A percentile compares a stretch with the other conserved stretches of the same genome.
Conservation (phyloP, 2,329 filamentous ascomycete genomes). For the Aureobasidium sp. region DNA sequence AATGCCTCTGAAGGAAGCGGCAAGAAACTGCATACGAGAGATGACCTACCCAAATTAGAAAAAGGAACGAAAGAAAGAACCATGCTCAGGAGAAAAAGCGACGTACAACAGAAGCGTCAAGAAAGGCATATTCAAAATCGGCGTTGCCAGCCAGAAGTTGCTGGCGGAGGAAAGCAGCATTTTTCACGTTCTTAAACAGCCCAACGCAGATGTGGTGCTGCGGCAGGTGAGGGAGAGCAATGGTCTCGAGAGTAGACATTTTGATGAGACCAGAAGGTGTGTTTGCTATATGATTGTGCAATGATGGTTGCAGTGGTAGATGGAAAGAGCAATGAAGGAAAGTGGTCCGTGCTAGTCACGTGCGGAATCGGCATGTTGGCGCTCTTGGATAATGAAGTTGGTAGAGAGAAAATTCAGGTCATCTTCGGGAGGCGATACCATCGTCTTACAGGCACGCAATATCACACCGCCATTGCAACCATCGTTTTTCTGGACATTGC, state of each 20-base stretch:
- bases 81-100: neutral
- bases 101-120: conserved; percentile 71
- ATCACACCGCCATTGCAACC: conserved; percentile 2
- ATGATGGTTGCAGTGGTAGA: neutral
- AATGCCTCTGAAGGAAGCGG: conserved; percentile 71
- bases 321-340: neutral
- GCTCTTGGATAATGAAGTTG: neutral
- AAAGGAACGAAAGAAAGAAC: too few relatives aligned
- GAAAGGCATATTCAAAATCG: conserved; percentile 86
- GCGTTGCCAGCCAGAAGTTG: conserved; percentile 80
- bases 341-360: neutral
- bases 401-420: conserved; percentile 9
- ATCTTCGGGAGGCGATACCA: neutral
- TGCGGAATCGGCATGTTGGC: neutral
- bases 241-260: conserved; percentile 54
- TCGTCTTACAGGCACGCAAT: neutral
- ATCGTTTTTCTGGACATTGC: neutral
- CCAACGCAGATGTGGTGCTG: conserved; percentile 62
- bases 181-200: conserved; percentile 69
- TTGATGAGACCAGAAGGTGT: neutral
- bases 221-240: conserved; percentile 71
- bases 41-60: conserved; percentile 48
- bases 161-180: conserved; percentile 68
- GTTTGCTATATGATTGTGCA: neutral
- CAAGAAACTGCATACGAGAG: conserved; percentile 64